Conservation (phyloP, 306 rosid genomes). For the Casuarina glauca region DNA sequence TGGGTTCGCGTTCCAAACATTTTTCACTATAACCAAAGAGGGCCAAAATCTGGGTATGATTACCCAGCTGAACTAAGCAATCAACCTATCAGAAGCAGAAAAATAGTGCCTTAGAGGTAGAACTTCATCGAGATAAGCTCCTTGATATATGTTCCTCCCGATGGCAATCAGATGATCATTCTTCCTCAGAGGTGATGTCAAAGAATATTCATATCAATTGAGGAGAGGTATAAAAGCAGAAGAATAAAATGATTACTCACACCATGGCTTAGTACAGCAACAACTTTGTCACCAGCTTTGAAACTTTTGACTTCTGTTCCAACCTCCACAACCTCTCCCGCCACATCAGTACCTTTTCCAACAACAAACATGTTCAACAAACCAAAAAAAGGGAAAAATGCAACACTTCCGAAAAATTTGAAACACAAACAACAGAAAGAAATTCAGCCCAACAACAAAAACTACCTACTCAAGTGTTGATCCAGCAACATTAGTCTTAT, state of each 20-base stretch:
- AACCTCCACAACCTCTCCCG: constrained; percentile 65
- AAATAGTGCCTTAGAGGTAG: not conserved
- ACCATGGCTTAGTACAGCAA: constrained; percentile 24
- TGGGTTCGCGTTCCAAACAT: no score
- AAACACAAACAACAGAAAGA: not conserved
- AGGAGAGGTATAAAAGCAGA: not conserved
- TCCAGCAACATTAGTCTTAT: not conserved
- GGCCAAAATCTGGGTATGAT: no score
- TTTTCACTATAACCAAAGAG: no score
- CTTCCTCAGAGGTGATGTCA: not conserved
- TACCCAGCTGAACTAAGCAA: no score
- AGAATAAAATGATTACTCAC: constrained; percentile 39
- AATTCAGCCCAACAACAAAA: not conserved
- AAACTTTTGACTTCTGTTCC: constrained; percentile 59
- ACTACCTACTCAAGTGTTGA: not conserved
- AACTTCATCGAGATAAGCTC: not conserved
- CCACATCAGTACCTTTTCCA: constrained; percentile 61
- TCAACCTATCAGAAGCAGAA: no score
- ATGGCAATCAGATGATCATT: not conserved
- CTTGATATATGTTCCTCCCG: not conserved
- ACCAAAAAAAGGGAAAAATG: not conserved
- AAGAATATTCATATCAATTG: not conserved
- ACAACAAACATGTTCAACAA: constrained; percentile 13
- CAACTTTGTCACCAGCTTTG: constrained; percentile 71
- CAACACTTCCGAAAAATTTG: constrained; percentile 6